Conservation (phyloP, 768 basidiomycete species). For the Floccularia luteovirens region DNA sequence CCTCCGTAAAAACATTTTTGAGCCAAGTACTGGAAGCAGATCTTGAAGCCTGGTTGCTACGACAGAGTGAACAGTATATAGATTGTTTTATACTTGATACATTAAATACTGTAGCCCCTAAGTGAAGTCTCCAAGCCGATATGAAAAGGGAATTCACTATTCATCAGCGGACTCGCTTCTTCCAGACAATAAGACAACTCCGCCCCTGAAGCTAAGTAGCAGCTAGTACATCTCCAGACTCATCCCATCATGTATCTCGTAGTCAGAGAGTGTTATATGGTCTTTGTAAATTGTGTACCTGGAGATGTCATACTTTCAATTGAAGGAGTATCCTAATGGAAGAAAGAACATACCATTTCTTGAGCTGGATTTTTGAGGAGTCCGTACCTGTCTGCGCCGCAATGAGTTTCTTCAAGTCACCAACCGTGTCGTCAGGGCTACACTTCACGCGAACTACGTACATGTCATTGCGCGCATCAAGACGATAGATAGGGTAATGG, state of each 20-base stretch:
- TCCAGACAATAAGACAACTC: no score
- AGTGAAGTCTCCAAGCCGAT: no score
- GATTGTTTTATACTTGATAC: no score
- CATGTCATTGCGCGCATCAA: neutral
- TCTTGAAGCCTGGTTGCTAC: no score
- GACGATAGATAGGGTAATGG: neutral
- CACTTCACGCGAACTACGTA: slow-evolving; percentile 87
- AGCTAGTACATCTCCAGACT: slow-evolving; percentile 83
- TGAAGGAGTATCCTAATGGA: neutral
- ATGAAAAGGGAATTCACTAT: no score
- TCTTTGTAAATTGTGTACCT: slow-evolving; percentile 98
- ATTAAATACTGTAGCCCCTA: no score
- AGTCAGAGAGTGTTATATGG: slow-evolving; percentile 88
- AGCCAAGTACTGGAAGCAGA: no score
- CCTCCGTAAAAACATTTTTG: no score
- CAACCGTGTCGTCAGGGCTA: slow-evolving; percentile 91
- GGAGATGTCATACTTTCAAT: slow-evolving; percentile 1
- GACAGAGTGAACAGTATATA: no score
- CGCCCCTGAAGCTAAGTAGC: no score
- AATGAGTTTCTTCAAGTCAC: slow-evolving; percentile 95
- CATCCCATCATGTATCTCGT: slow-evolving; percentile 92
- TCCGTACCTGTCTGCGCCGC: slow-evolving; percentile 94
- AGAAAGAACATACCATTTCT: slow-evolving; percentile 76
- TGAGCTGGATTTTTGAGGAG: slow-evolving; percentile 77
- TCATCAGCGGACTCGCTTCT: no score